Conservation (phyloP, 768 basidiomycete genomes). For the Phanerochaete carnosa region DNA sequence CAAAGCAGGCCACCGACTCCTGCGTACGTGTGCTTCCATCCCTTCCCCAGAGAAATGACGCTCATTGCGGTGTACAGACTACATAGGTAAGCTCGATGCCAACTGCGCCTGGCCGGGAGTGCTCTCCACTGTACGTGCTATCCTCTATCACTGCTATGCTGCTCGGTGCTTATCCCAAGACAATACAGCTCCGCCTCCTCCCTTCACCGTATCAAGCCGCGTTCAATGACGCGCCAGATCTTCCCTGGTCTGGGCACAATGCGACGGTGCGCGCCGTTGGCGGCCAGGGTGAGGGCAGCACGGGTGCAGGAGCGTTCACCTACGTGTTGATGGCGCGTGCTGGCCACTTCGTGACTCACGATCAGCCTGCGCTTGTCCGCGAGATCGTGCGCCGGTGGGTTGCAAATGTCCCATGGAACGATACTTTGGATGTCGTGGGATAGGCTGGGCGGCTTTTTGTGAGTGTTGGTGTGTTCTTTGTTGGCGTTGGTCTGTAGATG, state of each 20-base stretch:
- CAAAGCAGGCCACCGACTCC: background rate
- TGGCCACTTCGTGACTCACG: slow-evolving; percentile 29
- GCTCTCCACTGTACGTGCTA: background rate
- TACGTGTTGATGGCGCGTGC: slow-evolving; percentile 26
- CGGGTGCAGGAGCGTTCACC: slow-evolving; percentile 30
- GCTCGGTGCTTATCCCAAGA: background rate
- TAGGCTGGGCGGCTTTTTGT: too few species aligned
- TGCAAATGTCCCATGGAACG: slow-evolving; percentile 12
- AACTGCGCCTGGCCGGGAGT: slow-evolving; percentile 7
- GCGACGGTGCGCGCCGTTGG: slow-evolving; percentile 25
- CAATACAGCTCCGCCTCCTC: background rate
- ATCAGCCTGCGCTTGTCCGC: slow-evolving; percentile 21
- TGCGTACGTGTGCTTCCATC: background rate
- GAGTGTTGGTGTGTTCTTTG: too few species aligned
- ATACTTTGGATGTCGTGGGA: background rate
- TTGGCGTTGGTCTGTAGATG: too few species aligned
- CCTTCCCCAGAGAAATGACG: background rate
- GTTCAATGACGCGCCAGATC: background rate
- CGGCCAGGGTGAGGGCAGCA: background rate
- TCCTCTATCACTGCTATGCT: background rate
- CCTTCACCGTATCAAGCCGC: background rate
- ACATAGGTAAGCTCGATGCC: slow-evolving; percentile 1
- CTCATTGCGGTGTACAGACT: background rate
- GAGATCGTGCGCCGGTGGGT: slow-evolving; percentile 21
- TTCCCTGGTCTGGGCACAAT: background rate